Percentiles rank a stretch among this genome's conserved stretches.
These are phyloP conservation scores for Paramecium biaurelia DNA, from an alignment of 73 alveolate species.

Conservation along the genomic window DNA sequence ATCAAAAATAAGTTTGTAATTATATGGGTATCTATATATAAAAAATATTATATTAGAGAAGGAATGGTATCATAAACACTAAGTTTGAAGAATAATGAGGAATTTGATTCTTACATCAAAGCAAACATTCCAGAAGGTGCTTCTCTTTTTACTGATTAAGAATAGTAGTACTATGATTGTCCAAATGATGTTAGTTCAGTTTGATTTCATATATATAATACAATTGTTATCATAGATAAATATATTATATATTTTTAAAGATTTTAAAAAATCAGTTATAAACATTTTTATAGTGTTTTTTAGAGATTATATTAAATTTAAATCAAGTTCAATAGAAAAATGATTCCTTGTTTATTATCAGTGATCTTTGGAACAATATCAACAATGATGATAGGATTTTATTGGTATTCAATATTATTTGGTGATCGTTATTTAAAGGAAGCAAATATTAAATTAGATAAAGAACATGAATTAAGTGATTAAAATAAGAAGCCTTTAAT, in stretches of 20 bases:
- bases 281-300: not conserved
- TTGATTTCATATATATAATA: not conserved
- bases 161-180: conserved; percentile 7
- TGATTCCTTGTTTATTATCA: not conserved
- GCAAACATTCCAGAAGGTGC: not conserved
- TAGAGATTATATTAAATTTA: not conserved
- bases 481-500: not conserved
- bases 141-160: not conserved
- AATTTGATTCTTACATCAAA: not conserved
- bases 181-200: not conserved
- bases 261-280: not conserved
- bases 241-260: too few relatives aligned
- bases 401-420: not conserved
- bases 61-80: conserved; percentile 14
- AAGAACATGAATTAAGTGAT: not conserved
- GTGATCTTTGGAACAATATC: not conserved
- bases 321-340: not conserved
- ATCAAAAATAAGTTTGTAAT: not conserved
- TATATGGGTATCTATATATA: conserved; percentile 28
- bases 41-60: not conserved
- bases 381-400: not conserved
- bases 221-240: not conserved
- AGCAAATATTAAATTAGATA: not conserved
- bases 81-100: not conserved
- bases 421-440: not conserved